A percentile compares a stretch with the other conserved stretches of the same genome.
Evolutionary conservation across 2,329 filamentous ascomycete species (phyloP).

Genomic region (Alternaria alternata): DNA sequence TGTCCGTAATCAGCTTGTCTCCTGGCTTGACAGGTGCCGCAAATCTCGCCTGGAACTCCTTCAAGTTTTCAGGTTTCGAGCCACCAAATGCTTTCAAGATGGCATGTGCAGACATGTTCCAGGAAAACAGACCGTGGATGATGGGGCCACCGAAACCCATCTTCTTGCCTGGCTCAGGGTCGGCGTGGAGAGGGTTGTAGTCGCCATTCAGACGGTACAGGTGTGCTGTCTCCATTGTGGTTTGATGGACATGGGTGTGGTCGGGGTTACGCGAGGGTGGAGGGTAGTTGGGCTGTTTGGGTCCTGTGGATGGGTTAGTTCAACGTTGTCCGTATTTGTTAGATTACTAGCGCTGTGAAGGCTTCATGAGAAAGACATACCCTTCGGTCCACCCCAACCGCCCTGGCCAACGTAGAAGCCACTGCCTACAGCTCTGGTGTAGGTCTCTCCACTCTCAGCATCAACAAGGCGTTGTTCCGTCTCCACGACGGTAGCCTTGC

Average conservation of each 20-base stretch:
- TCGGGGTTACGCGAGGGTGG: slow-evolving; percentile 78
- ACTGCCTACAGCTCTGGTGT: slow-evolving; percentile 72
- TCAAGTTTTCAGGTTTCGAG: slow-evolving; percentile 80
- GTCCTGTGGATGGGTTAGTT: slow-evolving; percentile 51
- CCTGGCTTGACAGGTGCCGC: slow-evolving; percentile 84
- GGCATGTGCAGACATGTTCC: slow-evolving; percentile 79
- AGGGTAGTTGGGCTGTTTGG: slow-evolving; percentile 78
- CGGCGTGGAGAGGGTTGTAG: slow-evolving; percentile 92
- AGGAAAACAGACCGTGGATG: slow-evolving; percentile 88
- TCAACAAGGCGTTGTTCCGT: slow-evolving; percentile 81
- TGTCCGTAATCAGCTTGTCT: slow-evolving; percentile 80
- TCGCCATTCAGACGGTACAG: slow-evolving; percentile 79
- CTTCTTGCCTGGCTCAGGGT: slow-evolving; percentile 81
- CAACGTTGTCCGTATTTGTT: not conserved
- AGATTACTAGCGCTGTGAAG: not conserved
- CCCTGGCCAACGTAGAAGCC: slow-evolving; percentile 83
- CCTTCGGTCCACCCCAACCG: slow-evolving; percentile 90
- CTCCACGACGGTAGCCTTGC: slow-evolving; percentile 82
- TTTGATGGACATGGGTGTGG: slow-evolving; percentile 73
- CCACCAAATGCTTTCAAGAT: slow-evolving; percentile 77
- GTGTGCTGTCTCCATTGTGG: slow-evolving; percentile 72
- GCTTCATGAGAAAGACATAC: slow-evolving; percentile 50
- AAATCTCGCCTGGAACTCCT: slow-evolving; percentile 89
- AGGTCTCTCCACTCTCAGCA: slow-evolving; percentile 71
- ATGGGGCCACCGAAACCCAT: slow-evolving; percentile 93